A percentile compares a stretch with the other conserved stretches of the same genome.
phyloP scores from a whole-genome alignment of 805 yeast species.

The Ogataea trehaloabstinens region DNA sequence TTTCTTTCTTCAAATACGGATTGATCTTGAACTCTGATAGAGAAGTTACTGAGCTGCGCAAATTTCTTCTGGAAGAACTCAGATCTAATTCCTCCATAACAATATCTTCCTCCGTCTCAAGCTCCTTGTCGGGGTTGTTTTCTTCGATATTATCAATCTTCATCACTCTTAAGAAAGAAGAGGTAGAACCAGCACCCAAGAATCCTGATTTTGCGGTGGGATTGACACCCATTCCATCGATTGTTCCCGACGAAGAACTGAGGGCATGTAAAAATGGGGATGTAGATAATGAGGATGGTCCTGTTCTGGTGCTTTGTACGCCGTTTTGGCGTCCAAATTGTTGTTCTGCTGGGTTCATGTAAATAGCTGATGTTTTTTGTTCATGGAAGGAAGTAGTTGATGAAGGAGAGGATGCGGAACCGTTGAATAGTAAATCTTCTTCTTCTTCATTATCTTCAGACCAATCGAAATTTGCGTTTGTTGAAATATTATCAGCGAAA shows the following conservation, averaged over 20 bases:
- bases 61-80: slow-evolving; percentile 1
- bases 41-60: background rate
- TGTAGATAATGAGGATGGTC: slow-evolving; percentile 20
- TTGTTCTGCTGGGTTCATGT: slow-evolving; percentile 16
- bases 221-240: slow-evolving; percentile 69
- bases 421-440: slow-evolving; percentile 6
- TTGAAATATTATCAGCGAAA: slow-evolving; percentile 19
- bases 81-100: slow-evolving; percentile 19
- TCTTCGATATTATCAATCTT: slow-evolving; percentile 32
- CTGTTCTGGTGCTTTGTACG: slow-evolving; percentile 15
- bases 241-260: slow-evolving; percentile 11
- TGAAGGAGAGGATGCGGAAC: slow-evolving; percentile 16
- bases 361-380: slow-evolving; percentile 15
- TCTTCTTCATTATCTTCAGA: slow-evolving; percentile 47
- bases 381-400: slow-evolving; percentile 15
- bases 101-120: slow-evolving; percentile 13
- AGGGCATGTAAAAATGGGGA: slow-evolving; percentile 23
- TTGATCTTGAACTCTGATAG: slow-evolving; percentile 10
- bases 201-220: slow-evolving; percentile 51
- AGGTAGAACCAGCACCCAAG: slow-evolving; percentile 63
- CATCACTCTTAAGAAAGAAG: slow-evolving; percentile 44
- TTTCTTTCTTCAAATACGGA: slow-evolving; percentile 17
- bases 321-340: slow-evolving; percentile 4
- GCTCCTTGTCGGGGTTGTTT: slow-evolving; percentile 19
- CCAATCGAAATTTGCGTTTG: slow-evolving; percentile 58